Evolutionary conservation across 192 early-diverging fungal genomes (phyloP).

Genomic region (Dissophora ornata): DNA sequence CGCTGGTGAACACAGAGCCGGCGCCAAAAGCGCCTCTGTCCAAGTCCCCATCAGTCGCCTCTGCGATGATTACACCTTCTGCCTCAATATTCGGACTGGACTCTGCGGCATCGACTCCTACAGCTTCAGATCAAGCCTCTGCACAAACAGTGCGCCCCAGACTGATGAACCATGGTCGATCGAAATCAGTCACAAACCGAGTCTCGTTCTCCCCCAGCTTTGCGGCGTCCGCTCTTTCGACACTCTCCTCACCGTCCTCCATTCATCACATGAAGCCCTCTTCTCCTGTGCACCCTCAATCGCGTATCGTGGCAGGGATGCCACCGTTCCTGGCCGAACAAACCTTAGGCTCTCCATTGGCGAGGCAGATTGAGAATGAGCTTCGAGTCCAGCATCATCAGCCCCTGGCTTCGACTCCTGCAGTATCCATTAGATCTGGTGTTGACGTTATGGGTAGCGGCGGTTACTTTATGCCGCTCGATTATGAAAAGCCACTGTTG

Average conservation of each 20-base stretch:
- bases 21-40: not conserved
- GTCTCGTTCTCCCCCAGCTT: conserved; percentile 44
- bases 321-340: conserved; percentile 41
- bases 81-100: not conserved
- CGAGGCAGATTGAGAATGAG: conserved; percentile 39
- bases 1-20: not conserved
- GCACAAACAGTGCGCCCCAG: conserved; percentile 24
- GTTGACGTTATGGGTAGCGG: not conserved
- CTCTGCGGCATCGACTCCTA: not conserved
- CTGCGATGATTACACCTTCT: conserved; percentile 5
- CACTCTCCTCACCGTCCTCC: conserved; percentile 22
- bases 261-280: conserved; percentile 17
- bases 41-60: conserved; percentile 5
- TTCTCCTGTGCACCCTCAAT: not conserved
- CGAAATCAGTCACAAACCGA: conserved; percentile 44
- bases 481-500: not conserved
- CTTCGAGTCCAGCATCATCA: conserved; percentile 18
- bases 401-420: not conserved
- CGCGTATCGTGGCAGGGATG: not conserved
- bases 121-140: conserved; percentile 10
- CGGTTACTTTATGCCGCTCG: conserved; percentile 1
- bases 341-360: conserved; percentile 35
- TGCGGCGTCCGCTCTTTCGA: conserved; percentile 9
- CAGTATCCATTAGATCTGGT: not conserved
- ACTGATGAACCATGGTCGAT: conserved; percentile 44